Evolutionary conservation across 768 basidiomycete genomes (phyloP).

Genomic region (Myochromella boudieri): DNA sequence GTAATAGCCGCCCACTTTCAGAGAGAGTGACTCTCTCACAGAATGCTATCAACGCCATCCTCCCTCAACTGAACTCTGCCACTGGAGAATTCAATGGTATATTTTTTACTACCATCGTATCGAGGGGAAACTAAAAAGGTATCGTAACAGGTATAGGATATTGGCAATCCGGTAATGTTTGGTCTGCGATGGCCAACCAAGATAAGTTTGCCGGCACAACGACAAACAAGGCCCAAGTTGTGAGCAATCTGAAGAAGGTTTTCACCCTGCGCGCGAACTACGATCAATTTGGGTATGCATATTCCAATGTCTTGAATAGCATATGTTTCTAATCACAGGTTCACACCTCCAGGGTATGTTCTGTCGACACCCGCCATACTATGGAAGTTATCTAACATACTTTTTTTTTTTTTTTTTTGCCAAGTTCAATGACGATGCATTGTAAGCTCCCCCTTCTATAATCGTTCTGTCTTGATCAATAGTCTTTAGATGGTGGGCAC

Average conservation of each 20-base stretch:
- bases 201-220: slow-evolving; percentile 38
- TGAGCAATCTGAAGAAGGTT: slow-evolving; percentile 39
- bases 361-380: background rate
- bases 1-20: slow-evolving; percentile 33
- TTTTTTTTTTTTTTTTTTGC: background rate
- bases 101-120: slow-evolving; percentile 8
- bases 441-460: slow-evolving; percentile 26
- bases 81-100: slow-evolving; percentile 45
- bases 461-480: background rate
- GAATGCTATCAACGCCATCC: slow-evolving; percentile 40
- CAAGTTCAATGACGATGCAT: slow-evolving; percentile 49
- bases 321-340: background rate
- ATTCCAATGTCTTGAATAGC: background rate
- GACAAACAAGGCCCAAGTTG: slow-evolving; percentile 35
- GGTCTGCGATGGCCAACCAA: slow-evolving; percentile 49
- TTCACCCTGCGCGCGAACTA: slow-evolving; percentile 39
- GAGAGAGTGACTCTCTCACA: slow-evolving; percentile 43
- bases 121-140: background rate
- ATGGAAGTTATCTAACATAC: background rate
- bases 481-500: slow-evolving; percentile 49
- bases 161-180: slow-evolving; percentile 55
- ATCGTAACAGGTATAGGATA: slow-evolving; percentile 41
- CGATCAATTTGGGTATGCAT: slow-evolving; percentile 40
- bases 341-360: slow-evolving; percentile 6
- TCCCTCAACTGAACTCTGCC: slow-evolving; percentile 32